phyloP scores from a whole-genome alignment of 2,329 filamentous ascomycete species.

The Fusarium algeriense region DNA sequence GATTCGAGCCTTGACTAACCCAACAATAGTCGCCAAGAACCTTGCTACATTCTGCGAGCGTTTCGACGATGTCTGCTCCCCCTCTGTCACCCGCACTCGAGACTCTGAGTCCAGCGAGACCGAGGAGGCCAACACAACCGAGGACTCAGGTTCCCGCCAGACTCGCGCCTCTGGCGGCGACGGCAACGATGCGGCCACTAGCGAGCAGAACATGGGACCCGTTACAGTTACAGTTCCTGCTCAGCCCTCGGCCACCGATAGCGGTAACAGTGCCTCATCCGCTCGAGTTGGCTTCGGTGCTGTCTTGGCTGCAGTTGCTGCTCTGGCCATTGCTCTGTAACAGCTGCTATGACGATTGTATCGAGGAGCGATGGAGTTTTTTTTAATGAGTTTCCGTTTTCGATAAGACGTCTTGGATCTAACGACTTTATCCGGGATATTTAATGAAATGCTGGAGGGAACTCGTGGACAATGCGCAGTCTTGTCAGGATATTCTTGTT shows the following conservation, averaged over 20 bases:
- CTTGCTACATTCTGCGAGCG: slow-evolving; percentile 50
- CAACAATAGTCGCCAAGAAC: slow-evolving; percentile 45
- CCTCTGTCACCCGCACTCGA: slow-evolving; percentile 9
- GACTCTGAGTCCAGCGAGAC: slow-evolving; percentile 17
- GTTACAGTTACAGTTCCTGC: slow-evolving; percentile 32
- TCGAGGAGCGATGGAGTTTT: slow-evolving; percentile 2
- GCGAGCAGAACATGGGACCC: slow-evolving; percentile 15
- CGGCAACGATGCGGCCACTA: slow-evolving; percentile 11
- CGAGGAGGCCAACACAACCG: slow-evolving; percentile 18
- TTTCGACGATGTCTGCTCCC: slow-evolving; percentile 48
- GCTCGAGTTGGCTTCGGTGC: slow-evolving; percentile 40
- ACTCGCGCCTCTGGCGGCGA: slow-evolving; percentile 6
- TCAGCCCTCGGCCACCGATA: slow-evolving; percentile 23
- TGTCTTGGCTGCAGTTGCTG: slow-evolving; percentile 39
- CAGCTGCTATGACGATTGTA: neutral
- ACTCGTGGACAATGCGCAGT: slow-evolving; percentile 17
- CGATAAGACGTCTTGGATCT: slow-evolving; percentile 24
- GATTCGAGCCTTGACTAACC: slow-evolving; percentile 22
- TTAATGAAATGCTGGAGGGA: slow-evolving; percentile 40
- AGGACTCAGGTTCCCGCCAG: slow-evolving; percentile 9
- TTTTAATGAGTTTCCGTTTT: slow-evolving; percentile 13
- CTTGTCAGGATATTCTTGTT: slow-evolving; percentile 23
- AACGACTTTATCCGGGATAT: slow-evolving; percentile 36
- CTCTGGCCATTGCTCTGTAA: slow-evolving; percentile 44
- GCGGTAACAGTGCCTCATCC: slow-evolving; percentile 35